These are phyloP conservation scores for Clarireedia sp. DNA, from an alignment of 2,329 filamentous ascomycete species.

Conservation along the genomic window DNA sequence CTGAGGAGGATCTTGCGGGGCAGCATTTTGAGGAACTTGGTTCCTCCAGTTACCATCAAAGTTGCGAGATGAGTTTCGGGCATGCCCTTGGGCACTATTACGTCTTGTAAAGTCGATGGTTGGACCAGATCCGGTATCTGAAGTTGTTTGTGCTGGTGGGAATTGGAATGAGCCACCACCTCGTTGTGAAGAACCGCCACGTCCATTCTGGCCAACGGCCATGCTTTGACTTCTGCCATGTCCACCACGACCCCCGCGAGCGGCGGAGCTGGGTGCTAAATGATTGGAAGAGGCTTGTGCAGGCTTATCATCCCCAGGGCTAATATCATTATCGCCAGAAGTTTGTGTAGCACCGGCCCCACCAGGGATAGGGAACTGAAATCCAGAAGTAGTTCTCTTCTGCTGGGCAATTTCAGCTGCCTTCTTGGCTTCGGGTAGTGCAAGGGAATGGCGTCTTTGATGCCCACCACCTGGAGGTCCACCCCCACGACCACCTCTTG, in stretches of 20 bases:
- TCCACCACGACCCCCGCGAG: slow-evolving; percentile 47
- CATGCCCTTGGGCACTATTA: slow-evolving; percentile 62
- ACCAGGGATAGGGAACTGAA: slow-evolving; percentile 82
- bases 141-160: slow-evolving; percentile 44
- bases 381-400: slow-evolving; percentile 87
- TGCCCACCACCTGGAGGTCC: slow-evolving; percentile 67
- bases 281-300: slow-evolving; percentile 20
- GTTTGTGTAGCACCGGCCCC: slow-evolving; percentile 53
- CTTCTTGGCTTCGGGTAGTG: slow-evolving; percentile 92
- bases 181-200: slow-evolving; percentile 50
- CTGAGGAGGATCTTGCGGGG: slow-evolving; percentile 44
- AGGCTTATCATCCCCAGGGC: slow-evolving; percentile 24
- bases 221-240: slow-evolving; percentile 86
- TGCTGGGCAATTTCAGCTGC: slow-evolving; percentile 94
- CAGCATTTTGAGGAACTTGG: slow-evolving; percentile 46
- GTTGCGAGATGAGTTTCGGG: slow-evolving; percentile 77
- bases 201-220: slow-evolving; percentile 61
- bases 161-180: slow-evolving; percentile 69
- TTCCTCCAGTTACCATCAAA: slow-evolving; percentile 98
- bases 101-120: slow-evolving; percentile 64
- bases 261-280: slow-evolving; percentile 14
- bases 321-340: slow-evolving; percentile 36
- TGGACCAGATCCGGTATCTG: slow-evolving; percentile 41
- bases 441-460: slow-evolving; percentile 88
- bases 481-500: slow-evolving; percentile 65